A percentile compares a stretch with the other conserved stretches of the same genome.
Evolutionary conservation across 2,329 filamentous ascomycete genomes (phyloP).

Genomic region (Bipolaris cookei): DNA sequence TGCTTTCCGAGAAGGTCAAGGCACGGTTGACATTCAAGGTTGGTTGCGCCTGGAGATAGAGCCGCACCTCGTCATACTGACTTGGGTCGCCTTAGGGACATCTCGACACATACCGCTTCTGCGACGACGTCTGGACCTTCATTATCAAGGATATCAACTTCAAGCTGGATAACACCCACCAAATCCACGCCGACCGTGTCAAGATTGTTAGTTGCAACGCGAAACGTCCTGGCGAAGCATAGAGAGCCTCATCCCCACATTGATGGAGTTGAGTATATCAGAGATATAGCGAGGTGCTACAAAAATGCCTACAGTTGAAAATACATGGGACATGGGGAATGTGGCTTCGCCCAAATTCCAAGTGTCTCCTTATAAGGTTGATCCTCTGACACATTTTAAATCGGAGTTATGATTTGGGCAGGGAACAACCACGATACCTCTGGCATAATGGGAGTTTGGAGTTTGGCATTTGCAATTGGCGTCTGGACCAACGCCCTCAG

Average conservation of each 20-base stretch:
- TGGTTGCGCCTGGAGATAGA: conserved; percentile 33
- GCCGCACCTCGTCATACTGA: conserved; percentile 22
- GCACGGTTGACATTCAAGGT: conserved; percentile 94
- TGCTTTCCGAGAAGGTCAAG: conserved; percentile 90
- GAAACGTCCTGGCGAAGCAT: conserved; percentile 71
- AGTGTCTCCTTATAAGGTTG: neutral
- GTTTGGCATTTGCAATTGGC: neutral
- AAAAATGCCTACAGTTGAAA: neutral
- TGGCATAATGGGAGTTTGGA: conserved; percentile 28
- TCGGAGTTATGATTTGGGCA: conserved; percentile 26
- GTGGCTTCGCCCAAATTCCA: neutral
- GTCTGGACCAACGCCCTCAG: conserved; percentile 1
- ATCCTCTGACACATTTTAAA: conserved; percentile 2
- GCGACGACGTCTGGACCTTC: conserved; percentile 99
- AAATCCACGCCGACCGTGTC: conserved; percentile 84
- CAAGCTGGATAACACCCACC: conserved; percentile 85
- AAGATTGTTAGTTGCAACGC: conserved; percentile 99
- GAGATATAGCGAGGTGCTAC: neutral
- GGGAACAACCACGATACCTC: conserved; percentile 25
- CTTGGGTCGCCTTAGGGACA: conserved; percentile 69
- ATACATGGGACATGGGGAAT: neutral
- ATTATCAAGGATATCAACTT: conserved; percentile 99
- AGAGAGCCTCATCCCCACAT: conserved; percentile 23
- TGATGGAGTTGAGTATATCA: neutral
- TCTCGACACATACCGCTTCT: conserved; percentile 98